Evolutionary conservation across 441 rosid genomes (phyloP).

Genomic region (Adansonia madagascariensis): DNA sequence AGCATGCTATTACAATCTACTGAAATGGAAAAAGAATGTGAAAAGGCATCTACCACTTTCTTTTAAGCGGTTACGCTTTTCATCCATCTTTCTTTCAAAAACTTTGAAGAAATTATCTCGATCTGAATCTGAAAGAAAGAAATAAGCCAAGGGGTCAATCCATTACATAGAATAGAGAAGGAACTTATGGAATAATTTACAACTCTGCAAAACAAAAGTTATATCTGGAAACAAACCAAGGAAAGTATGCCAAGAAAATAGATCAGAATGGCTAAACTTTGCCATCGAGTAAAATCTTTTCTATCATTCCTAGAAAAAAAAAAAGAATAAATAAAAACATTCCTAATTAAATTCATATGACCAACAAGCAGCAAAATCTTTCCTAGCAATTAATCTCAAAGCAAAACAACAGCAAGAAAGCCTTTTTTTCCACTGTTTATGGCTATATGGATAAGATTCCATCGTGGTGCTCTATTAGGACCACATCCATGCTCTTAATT

Average conservation of each 20-base stretch:
- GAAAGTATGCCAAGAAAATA: neutral
- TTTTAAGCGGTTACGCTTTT: constrained; percentile 73
- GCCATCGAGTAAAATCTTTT: neutral
- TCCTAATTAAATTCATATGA: constrained; percentile 1
- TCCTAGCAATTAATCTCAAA: neutral
- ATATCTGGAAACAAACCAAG: constrained; percentile 1
- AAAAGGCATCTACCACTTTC: constrained; percentile 64
- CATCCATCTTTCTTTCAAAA: constrained; percentile 86
- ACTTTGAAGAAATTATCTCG: constrained; percentile 65
- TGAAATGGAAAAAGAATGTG: constrained; percentile 14
- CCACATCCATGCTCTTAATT: neutral
- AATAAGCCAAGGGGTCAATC: constrained; percentile 31
- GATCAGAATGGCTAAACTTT: constrained; percentile 6
- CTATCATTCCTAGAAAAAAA: neutral
- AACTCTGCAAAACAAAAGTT: neutral
- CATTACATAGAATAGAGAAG: constrained; percentile 13
- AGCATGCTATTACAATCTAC: constrained; percentile 4
- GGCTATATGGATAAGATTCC: neutral
- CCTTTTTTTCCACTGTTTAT: neutral
- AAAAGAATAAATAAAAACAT: neutral
- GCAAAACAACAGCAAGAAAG: neutral
- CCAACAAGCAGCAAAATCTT: neutral
- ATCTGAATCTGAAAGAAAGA: constrained; percentile 62
- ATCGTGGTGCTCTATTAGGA: neutral
- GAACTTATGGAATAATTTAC: constrained; percentile 11